Evolutionary conservation across 495 filamentous ascomycete genomes (phyloP), one percentile per base, ranked within the genome.

Genomic region (Penicillium cosmopolitanum): DNA sequence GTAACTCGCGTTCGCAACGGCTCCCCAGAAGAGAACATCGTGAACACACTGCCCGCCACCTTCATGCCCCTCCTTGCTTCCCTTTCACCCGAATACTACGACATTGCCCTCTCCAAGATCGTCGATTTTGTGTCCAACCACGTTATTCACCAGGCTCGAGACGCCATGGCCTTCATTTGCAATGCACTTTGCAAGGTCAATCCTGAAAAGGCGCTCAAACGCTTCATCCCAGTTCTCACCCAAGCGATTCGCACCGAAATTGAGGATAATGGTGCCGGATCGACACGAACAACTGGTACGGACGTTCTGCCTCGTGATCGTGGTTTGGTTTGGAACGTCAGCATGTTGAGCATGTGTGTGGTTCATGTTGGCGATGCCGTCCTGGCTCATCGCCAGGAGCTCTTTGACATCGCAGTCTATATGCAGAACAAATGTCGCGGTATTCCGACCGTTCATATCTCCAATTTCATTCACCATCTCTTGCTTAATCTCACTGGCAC

Each of bases 141-240:
- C 78, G 96, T 98, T 40, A 93, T 98, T 21, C 93, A 99, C 65
- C 95, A 98, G 73, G 94, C 95, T 40, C 82, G 95, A 60, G 95
- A 99, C 80, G 95, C 96, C 16, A 97, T 98, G 91, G 95, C 95
- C 2, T 99, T 96, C 80, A 97, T 97, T 43, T 96, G 92, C 82
- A 98, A 96, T 70, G 88, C 89, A 0, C 78, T 98, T 18, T 96
- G 93, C 83, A 98, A 98, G 74, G 88, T 94, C 63, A 90, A 94
- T 63, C 95, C 95, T 0, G 87, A 92, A 66, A 96, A 96, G 77
- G 89, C 93, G 4, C 81, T 99, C 36, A 95, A 92, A 67, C 85
- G 89, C 19, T 88, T 99, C 56, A 83, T 98, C 28, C 95, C 95
- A 0, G 89, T 96, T 73, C 78, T 99, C 57, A 88, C 93, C 42